phyloP scores from a whole-genome alignment of 805 yeast genomes.

The Lipomyces spencermartinsiae region DNA sequence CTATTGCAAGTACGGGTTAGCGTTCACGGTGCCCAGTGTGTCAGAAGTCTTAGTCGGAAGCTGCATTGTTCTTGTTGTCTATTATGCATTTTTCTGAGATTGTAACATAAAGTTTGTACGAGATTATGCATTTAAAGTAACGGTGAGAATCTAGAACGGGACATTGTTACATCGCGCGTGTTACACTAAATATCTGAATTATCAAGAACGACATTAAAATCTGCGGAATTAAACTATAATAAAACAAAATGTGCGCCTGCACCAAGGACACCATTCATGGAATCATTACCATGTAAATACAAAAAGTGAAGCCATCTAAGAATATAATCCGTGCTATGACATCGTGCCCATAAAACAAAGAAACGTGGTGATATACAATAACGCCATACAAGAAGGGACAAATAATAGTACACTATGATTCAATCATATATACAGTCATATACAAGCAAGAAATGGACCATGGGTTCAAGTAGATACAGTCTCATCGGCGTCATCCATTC shows the following conservation, averaged over 20 bases:
- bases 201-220: not conserved
- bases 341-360: not conserved
- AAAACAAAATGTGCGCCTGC: conserved; percentile 10
- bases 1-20: conserved; percentile 35
- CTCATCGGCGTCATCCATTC: not conserved
- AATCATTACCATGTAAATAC: not conserved
- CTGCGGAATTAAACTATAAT: not conserved
- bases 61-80: conserved; percentile 25
- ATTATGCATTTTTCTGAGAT: conserved; percentile 24
- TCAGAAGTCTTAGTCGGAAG: conserved; percentile 19
- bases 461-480: not conserved
- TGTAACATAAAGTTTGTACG: not conserved
- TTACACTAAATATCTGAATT: not conserved
- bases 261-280: conserved; percentile 8
- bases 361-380: not conserved
- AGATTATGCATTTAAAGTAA: not conserved
- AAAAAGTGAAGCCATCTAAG: not conserved
- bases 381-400: not conserved
- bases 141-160: not conserved
- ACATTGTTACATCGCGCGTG: not conserved
- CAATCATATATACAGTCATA: not conserved
- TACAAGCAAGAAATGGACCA: not conserved
- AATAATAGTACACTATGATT: not conserved
- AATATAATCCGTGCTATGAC: not conserved
- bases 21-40: conserved; percentile 16